phyloP scores from a whole-genome alignment of 371 early-diverging fungal genomes.

The Mortierella sp. region DNA sequence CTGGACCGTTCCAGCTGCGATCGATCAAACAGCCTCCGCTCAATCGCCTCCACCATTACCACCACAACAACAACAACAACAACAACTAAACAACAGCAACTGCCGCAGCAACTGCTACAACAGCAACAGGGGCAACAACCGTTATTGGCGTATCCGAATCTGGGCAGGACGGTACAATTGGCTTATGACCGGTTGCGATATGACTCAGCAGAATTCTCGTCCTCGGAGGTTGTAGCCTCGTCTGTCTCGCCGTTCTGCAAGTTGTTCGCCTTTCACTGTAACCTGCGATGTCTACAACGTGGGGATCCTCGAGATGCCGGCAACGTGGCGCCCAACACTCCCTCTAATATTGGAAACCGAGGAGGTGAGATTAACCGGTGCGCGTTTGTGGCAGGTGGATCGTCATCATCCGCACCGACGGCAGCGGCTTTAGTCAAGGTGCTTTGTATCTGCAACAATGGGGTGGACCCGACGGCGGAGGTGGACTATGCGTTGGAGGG shows the following conservation, averaged over 20 bases:
- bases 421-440: slow-evolving; percentile 20
- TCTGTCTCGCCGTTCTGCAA: slow-evolving; percentile 18
- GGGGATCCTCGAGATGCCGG: slow-evolving; percentile 1
- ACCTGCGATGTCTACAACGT: slow-evolving; percentile 2
- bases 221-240: not conserved
- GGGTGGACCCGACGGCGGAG: slow-evolving; percentile 62
- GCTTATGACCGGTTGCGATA: not conserved
- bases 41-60: not conserved
- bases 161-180: not conserved
- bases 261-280: slow-evolving; percentile 4
- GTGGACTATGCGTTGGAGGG: slow-evolving; percentile 37
- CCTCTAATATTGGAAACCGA: not conserved
- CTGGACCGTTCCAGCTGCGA: not conserved
- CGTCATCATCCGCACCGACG: no score
- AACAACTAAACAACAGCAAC: not conserved
- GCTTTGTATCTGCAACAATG: slow-evolving; percentile 62
- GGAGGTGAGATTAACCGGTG: slow-evolving; percentile 10
- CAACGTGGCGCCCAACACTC: not conserved
- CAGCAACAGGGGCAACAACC: not conserved
- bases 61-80: not conserved
- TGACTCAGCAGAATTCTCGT: not conserved
- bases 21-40: not conserved
- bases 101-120: not conserved
- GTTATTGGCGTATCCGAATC: not conserved
- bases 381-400: not conserved